Conservation (phyloP, 2,329 filamentous ascomycete genomes). For the Ophiostoma quercus region DNA sequence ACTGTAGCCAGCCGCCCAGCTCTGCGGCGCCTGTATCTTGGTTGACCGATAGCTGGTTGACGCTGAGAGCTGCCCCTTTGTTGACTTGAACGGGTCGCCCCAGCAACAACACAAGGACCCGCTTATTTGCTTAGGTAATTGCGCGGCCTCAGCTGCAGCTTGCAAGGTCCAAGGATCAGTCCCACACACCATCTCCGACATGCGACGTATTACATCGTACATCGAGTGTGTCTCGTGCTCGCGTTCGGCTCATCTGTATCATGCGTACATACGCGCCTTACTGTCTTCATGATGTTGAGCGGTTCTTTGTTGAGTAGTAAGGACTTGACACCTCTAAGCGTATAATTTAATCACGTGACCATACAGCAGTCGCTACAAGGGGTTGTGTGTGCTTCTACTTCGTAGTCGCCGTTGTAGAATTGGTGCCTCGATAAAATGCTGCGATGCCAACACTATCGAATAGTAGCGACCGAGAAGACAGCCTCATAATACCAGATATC, state of each 20-base stretch:
- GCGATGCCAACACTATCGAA: too few relatives aligned
- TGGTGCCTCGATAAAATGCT: too few relatives aligned
- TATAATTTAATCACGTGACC: background rate
- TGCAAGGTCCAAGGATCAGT: background rate
- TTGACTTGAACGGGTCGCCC: conserved; percentile 2
- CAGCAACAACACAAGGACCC: background rate
- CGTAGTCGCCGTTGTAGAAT: too few relatives aligned
- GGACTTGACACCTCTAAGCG: background rate
- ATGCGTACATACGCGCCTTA: background rate
- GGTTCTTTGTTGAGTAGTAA: background rate
- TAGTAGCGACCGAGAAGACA: background rate
- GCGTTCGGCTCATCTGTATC: background rate
- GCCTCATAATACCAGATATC: background rate
- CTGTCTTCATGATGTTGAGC: too few relatives aligned
- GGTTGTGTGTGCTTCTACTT: too few relatives aligned
- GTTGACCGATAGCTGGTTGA: background rate
- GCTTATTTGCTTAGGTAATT: background rate
- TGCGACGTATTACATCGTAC: background rate
- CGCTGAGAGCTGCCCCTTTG: conserved; percentile 5
- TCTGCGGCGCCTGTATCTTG: conserved; percentile 2
- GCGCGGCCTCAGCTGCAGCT: background rate
- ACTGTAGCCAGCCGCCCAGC: background rate
- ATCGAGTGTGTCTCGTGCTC: background rate
- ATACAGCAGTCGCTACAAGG: background rate
- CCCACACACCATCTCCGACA: background rate